Percentiles rank a stretch among this genome's conserved stretches.
These are phyloP conservation scores for Glycyrrhiza uralensis DNA, from an alignment of 306 rosid genomes.

Conservation along the genomic window DNA sequence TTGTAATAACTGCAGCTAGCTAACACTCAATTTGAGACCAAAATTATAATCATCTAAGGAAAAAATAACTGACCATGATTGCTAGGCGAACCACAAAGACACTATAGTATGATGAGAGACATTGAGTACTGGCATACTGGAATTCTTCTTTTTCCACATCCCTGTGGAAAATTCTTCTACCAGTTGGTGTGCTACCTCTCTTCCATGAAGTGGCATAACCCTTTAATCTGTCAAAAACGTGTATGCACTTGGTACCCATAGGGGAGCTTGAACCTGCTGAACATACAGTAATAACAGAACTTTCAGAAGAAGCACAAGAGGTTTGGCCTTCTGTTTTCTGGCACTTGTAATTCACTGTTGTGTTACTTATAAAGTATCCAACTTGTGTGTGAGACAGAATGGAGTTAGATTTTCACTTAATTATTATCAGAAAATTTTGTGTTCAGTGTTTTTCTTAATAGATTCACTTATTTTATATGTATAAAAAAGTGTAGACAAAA, in stretches of 20 bases:
- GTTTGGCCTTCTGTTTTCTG: slow-evolving; percentile 27
- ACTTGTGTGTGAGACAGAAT: neutral
- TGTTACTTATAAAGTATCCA: slow-evolving; percentile 10
- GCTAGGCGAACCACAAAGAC: slow-evolving; percentile 97
- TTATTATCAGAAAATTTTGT: neutral
- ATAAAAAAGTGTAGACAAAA: neutral
- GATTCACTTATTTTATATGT: neutral
- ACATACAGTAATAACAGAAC: slow-evolving; percentile 41
- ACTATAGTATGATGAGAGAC: slow-evolving; percentile 89
- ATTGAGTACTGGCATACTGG: slow-evolving; percentile 57
- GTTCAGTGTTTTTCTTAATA: neutral
- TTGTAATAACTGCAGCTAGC: neutral
- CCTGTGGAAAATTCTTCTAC: slow-evolving; percentile 56
- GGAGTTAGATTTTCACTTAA: neutral
- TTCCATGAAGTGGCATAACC: slow-evolving; percentile 45
- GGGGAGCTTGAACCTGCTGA: slow-evolving; percentile 36
- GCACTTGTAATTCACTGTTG: slow-evolving; percentile 16
- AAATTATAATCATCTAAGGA: neutral
- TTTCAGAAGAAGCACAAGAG: slow-evolving; percentile 26
- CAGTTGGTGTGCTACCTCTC: slow-evolving; percentile 33
- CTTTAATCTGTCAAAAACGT: slow-evolving; percentile 45
- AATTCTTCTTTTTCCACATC: slow-evolving; percentile 89
- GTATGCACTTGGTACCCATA: slow-evolving; percentile 51
- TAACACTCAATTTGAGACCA: neutral
- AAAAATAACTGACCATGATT: slow-evolving; percentile 64